Evolutionary conservation across 1,139 yeast genomes (phyloP), one percentile per base, ranked within the genome.

Genomic region (Starmera stellimalicola): DNA sequence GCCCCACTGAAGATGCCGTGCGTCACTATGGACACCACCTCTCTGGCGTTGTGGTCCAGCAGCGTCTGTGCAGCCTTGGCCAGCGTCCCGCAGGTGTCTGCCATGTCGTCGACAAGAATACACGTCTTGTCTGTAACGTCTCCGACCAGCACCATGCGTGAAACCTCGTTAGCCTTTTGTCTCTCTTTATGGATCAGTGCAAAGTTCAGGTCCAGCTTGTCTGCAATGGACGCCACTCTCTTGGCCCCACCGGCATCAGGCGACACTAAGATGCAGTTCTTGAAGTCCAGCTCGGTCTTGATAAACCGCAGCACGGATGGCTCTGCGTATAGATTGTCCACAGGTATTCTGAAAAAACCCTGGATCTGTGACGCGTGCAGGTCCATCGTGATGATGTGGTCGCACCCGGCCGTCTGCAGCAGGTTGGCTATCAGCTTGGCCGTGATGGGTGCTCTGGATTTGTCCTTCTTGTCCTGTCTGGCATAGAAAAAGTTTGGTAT

Each of bases 241-340:
- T 81, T 81, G 18, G 91, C 91, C 38, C 91, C 91, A 50, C 93
- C 93, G 2, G 91, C 93, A 58, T 81, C 91, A 2, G 91, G 91
- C 1, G 88, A 79, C 9, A 80, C 83, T 39, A 81, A 68, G 36
- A 78, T 78, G n/a, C 93, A 93, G 44, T 77, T 71, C 22, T 65
- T 55, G 34, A 58, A 58, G 34, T 62, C 62, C 33, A 68, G 62
- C 35, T 67, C 68, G 35, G 71, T 77, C 43, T 65, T 72, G 43
- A 81, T 78, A 55, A 79, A 81, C 45, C 79, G 64, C 32, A 81
- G 68, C 22, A 78, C 83, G 37, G 74, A 69, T 24, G 93, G 93
- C 50, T 81, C 93, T 16, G 91, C 91, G 47, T 80, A 81, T 43
- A 81, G 62, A 48, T 81, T 81, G 55, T 81, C 93, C 18, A 81